Base-by-base conservation (phyloP, 169 alveolate species). In the Eimeria sp. region DNA sequence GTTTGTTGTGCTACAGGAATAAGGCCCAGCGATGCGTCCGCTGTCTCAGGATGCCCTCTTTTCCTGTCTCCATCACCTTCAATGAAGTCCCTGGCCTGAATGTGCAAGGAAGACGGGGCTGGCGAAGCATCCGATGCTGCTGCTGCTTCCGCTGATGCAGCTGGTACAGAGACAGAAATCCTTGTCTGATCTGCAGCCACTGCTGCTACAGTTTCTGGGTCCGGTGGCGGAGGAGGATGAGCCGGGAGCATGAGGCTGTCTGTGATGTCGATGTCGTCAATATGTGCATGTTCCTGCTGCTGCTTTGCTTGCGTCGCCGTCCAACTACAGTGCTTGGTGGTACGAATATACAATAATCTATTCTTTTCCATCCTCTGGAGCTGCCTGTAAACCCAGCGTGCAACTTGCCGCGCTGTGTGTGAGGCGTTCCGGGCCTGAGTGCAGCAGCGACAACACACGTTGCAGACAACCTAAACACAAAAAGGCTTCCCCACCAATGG, bases 181-280 rank as follows among this genome's bases (percentile, higher is more conserved):
- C n/a, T 61, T 54, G 51, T 25, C 25, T 70, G n/a, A 45, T 22
- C 89, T 57, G 75, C 91, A 5, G 40, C 93, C 10, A 65, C 63
- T 61, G 92, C 78, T 40, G 82, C 80, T 34, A 54, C 92, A n/a
- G 61, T 54, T 86, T 54, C 93, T 63, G 93, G 82, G 25, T 51
- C 82, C n/a, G 93, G 93, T 6, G 93, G 93, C 25, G 93, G 93
- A 34, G 93, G 93, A 65, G 93, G 93, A 45, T 86, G 80, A 34
- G 82, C 93, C 7, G 93, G 93, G 65, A 86, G 93, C 61, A 86
- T 20, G 43, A 58, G 30, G 63, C 70, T 34, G 54, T 40, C 93
- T 16, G 63, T 22, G 82, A 49, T 63, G 65, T 27, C 45, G 92
- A 11, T 34, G 47, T 57, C 25, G 76, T 34, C 54, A 58, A 6